phyloP scores from a whole-genome alignment of 2,329 filamentous ascomycete genomes.

The Neocucurbitaria cava region DNA sequence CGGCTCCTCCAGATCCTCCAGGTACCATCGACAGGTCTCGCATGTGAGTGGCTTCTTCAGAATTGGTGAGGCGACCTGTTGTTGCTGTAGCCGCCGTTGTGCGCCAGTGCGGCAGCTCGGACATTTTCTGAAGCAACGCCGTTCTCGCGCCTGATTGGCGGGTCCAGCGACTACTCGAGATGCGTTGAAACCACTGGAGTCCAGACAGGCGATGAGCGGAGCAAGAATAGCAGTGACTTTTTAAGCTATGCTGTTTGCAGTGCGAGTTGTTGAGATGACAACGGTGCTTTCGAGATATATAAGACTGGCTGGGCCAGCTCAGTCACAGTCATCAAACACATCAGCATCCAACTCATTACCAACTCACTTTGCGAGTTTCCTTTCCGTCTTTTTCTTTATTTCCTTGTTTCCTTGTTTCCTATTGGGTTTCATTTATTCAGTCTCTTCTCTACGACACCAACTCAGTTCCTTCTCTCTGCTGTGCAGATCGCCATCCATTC shows the following conservation, averaged over 20 bases:
- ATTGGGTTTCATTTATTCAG: constrained; percentile 29
- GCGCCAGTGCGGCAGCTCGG: constrained; percentile 45
- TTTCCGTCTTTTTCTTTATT: constrained; percentile 42
- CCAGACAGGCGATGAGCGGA: constrained; percentile 35
- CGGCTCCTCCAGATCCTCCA: constrained; percentile 31
- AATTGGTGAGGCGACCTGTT: constrained; percentile 31
- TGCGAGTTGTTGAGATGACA: constrained; percentile 25
- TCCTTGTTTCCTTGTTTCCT: constrained; percentile 45
- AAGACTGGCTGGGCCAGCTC: constrained; percentile 31
- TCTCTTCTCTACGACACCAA: constrained; percentile 13
- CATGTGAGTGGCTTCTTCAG: constrained; percentile 37
- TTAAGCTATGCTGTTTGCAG: constrained; percentile 30
- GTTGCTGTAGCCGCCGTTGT: constrained; percentile 46
- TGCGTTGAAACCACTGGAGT: constrained; percentile 44
- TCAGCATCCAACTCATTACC: constrained; percentile 40
- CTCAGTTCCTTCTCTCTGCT: constrained; percentile 43
- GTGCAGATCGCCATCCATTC: constrained; percentile 45
- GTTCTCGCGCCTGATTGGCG: constrained; percentile 43
- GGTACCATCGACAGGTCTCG: constrained; percentile 18
- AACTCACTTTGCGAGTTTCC: constrained; percentile 41
- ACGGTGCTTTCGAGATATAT: constrained; percentile 28
- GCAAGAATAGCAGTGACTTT: constrained; percentile 45
- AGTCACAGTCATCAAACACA: constrained; percentile 40
- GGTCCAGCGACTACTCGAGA: constrained; percentile 48
- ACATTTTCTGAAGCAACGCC: constrained; percentile 41